A percentile compares a stretch with the other conserved stretches of the same genome.
These are phyloP conservation scores for Hyphopichia wangnamkhiaoensis DNA, from an alignment of 1,139 yeast species.

Conservation along the genomic window DNA sequence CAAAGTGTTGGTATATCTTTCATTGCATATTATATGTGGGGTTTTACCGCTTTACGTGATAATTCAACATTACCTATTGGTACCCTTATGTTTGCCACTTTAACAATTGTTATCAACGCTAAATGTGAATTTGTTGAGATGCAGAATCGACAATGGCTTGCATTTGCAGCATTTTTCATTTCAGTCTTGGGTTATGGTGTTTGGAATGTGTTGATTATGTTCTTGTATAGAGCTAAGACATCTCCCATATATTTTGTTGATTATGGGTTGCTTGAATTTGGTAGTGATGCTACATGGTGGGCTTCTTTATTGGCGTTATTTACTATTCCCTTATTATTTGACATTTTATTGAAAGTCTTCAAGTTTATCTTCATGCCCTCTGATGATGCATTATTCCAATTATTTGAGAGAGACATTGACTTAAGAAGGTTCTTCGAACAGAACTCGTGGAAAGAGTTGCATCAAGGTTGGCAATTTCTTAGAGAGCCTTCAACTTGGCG, in stretches of 20 bases:
- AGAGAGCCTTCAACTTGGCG: constrained; percentile 39
- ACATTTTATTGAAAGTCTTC: constrained; percentile 60
- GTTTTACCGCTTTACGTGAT: constrained; percentile 63
- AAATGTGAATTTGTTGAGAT: constrained; percentile 83
- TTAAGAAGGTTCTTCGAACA: constrained; percentile 72
- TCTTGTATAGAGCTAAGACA: constrained; percentile 58
- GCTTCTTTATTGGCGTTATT: constrained; percentile 60
- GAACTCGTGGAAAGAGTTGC: constrained; percentile 69
- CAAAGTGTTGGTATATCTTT: constrained; percentile 77
- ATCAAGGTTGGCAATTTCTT: constrained; percentile 78
- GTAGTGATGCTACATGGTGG: constrained; percentile 85
- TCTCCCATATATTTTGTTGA: constrained; percentile 72
- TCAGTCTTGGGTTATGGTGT: constrained; percentile 86
- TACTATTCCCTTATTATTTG: constrained; percentile 64
- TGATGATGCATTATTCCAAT: constrained; percentile 79
- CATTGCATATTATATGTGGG: constrained; percentile 66
- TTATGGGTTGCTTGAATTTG: constrained; percentile 72
- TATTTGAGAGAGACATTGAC: constrained; percentile 68
- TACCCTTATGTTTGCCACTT: constrained; percentile 67
- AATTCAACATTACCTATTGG: constrained; percentile 84
- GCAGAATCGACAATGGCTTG: constrained; percentile 75
- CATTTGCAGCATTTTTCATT: constrained; percentile 67
- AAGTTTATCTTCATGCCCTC: constrained; percentile 60
- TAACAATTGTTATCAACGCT: constrained; percentile 70
- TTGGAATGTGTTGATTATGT: constrained; percentile 81